Conservation (phyloP, 805 yeast genomes). For the Lipomyces yamanashiensis region DNA sequence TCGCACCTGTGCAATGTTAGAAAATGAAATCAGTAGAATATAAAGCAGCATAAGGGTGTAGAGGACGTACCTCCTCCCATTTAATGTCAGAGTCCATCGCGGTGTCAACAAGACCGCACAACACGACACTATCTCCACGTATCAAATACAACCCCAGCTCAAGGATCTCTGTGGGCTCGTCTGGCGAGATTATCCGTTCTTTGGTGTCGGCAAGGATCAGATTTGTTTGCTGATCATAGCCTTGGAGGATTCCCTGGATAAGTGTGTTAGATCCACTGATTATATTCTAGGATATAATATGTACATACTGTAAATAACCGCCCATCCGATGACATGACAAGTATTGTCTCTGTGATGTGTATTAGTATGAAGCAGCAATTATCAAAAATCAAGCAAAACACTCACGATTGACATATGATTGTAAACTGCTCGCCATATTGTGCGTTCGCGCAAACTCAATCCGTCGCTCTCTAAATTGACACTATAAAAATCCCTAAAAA, state of each 20-base stretch:
- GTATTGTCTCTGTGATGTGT: slow-evolving; percentile 33
- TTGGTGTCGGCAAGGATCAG: slow-evolving; percentile 34
- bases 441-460: neutral
- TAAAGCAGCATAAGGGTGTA: neutral
- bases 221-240: slow-evolving; percentile 40
- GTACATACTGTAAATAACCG: slow-evolving; percentile 37
- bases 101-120: slow-evolving; percentile 40
- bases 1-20: slow-evolving; percentile 25
- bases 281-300: neutral
- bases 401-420: slow-evolving; percentile 9
- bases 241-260: slow-evolving; percentile 38
- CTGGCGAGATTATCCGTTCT: slow-evolving; percentile 38
- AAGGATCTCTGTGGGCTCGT: slow-evolving; percentile 35
- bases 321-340: slow-evolving; percentile 41
- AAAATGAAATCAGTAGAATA: neutral
- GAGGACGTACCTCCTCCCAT: slow-evolving; percentile 38
- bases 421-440: slow-evolving; percentile 7
- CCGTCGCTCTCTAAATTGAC: neutral
- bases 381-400: neutral
- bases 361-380: neutral
- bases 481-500: no score
- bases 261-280: neutral
- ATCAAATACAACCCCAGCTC: slow-evolving; percentile 39
- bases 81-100: slow-evolving; percentile 37
- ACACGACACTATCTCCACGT: slow-evolving; percentile 40